phyloP scores from a whole-genome alignment of 345 rosid species.

The Citrus maxima region DNA sequence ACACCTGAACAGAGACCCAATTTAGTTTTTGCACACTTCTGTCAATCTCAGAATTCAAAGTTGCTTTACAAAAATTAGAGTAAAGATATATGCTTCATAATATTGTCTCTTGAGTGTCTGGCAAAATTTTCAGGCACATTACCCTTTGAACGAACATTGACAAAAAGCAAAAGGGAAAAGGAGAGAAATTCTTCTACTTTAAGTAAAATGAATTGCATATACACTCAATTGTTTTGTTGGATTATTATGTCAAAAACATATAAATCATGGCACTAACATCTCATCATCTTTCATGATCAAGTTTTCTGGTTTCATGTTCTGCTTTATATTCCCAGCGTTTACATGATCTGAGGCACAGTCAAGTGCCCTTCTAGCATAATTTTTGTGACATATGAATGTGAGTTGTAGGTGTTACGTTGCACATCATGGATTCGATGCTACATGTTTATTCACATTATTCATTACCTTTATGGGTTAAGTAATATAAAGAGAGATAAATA shows the following conservation, averaged over 20 bases:
- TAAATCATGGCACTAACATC: neutral
- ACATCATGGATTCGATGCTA: too few species aligned
- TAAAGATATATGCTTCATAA: slow-evolving; percentile 1
- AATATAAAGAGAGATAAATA: neutral
- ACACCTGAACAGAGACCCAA: slow-evolving; percentile 12
- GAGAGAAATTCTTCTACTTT: neutral
- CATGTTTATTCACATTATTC: too few species aligned
- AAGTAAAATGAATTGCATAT: neutral
- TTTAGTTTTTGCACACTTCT: slow-evolving; percentile 8
- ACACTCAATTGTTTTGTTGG: neutral
- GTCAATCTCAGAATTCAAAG: slow-evolving; percentile 1
- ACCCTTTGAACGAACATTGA: slow-evolving; percentile 2
- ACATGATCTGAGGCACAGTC: neutral
- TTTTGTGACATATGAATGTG: neutral
- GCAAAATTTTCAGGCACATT: neutral
- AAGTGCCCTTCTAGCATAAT: neutral
- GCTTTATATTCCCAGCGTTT: neutral
- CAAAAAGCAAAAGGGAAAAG: neutral
- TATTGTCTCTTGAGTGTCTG: slow-evolving; percentile 11
- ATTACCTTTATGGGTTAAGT: neutral
- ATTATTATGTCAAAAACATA: too few species aligned
- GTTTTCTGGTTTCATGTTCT: neutral
- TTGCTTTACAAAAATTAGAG: slow-evolving; percentile 4
- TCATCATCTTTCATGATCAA: neutral
- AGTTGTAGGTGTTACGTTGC: too few species aligned